Evolutionary conservation across 768 basidiomycete species (phyloP), one percentile per base, ranked within the genome.

Genomic region (Daedaleopsis nitida): DNA sequence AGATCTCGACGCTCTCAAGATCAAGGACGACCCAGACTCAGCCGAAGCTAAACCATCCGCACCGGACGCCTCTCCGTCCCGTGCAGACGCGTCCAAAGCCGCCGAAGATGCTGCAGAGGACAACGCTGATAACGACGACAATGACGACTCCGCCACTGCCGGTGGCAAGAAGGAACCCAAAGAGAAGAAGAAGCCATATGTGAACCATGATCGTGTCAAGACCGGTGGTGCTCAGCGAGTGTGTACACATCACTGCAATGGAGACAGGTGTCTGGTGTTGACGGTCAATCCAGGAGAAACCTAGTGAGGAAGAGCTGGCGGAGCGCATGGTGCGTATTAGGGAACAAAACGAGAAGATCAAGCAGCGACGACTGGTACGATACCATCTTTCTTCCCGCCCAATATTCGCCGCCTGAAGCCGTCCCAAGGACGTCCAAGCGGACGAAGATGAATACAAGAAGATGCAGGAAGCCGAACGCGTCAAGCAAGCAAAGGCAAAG

Each of bases 151-250:
- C 27, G 44, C 45, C 32, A 21, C 35, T 12, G 34, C 19, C 19
- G 52, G 55, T 19, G 65, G 53, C 19, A 64, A 64, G 60, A 69
- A 62, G 47, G 67, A 70, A 35, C 60, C 67, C 57, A 70, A 58
- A 62, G 68, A 85, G 68, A 86, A 86, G 76, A 86, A 84, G 74
- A 85, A 82, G 64, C 88, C 88, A 2, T 94, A 94, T 78, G 80
- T 91, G 49, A 92, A 93, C 73, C 86, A 82, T 9, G 90, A 92
- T 69, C 88, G 91, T 73, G 87, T 93, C 77, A 91, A 84, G 76
- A 93, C 92, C 10, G 91, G 91, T 14, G 92, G 90, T 16, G 68
- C 80, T 24, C 87, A 88, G 65, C 83, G 89, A 70, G 92, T 92
- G 72, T 59, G 79, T 73, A 24, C 55, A 59, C 27, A 27, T 34